Conservation (phyloP, 1,139 yeast species). For the Debaryomycetaceae sp. region DNA sequence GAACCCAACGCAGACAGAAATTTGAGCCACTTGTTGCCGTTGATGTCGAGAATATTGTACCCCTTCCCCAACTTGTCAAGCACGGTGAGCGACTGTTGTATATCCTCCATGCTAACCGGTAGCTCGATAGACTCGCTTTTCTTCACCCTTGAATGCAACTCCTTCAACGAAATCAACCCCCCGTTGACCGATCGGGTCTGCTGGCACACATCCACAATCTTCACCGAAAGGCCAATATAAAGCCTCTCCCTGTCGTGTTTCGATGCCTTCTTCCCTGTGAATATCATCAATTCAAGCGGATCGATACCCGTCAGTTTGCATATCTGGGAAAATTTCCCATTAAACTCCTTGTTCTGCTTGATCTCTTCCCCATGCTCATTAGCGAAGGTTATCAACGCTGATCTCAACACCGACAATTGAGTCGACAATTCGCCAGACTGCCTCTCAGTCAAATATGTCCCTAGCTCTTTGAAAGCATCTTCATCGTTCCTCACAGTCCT, state of each 20-base stretch:
- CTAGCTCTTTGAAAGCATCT: constrained; percentile 27
- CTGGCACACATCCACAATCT: constrained; percentile 72
- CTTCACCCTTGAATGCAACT: constrained; percentile 37
- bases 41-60: constrained; percentile 30
- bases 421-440: constrained; percentile 53
- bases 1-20: constrained; percentile 30
- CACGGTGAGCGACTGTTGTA: constrained; percentile 16
- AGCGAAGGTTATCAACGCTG: constrained; percentile 63
- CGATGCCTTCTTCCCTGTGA: constrained; percentile 16
- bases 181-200: constrained; percentile 72
- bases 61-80: constrained; percentile 34
- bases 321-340: constrained; percentile 69
- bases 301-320: constrained; percentile 82
- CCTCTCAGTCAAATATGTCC: constrained; percentile 25
- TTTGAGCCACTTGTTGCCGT: constrained; percentile 39
- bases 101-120: constrained; percentile 15
- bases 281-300: constrained; percentile 55
- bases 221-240: constrained; percentile 63
- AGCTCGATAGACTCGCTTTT: constrained; percentile 18
- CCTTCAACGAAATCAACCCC: constrained; percentile 68
- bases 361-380: constrained; percentile 60
- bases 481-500: constrained; percentile 12
- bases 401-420: constrained; percentile 58
- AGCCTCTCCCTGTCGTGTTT: constrained; percentile 44
- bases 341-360: constrained; percentile 57